A percentile compares a stretch with the other conserved stretches of the same genome.
These are phyloP conservation scores for Amanita rubescens DNA, from an alignment of 768 basidiomycete genomes.

Conservation along the genomic window DNA sequence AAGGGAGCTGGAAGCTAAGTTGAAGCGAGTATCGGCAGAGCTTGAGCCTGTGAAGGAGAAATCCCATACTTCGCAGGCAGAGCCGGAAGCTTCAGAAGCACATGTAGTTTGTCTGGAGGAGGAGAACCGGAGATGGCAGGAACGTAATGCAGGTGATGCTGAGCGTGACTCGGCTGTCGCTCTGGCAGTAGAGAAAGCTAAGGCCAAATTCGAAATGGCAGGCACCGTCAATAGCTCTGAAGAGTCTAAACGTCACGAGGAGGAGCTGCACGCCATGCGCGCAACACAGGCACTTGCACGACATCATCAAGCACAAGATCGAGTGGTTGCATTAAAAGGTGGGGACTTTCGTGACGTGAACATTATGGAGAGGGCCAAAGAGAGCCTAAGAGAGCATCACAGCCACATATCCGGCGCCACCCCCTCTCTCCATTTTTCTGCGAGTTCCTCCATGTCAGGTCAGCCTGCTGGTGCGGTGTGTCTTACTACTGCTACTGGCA, in stretches of 20 bases:
- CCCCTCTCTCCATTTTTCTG: too few species aligned
- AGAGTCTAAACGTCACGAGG: slow-evolving; percentile 46
- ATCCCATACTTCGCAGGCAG: slow-evolving; percentile 57
- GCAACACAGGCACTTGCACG: slow-evolving; percentile 58
- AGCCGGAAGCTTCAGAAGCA: slow-evolving; percentile 58
- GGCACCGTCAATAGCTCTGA: slow-evolving; percentile 17
- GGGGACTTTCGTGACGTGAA: too few species aligned
- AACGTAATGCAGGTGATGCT: slow-evolving; percentile 63
- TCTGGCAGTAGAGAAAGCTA: slow-evolving; percentile 45
- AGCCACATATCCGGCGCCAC: too few species aligned
- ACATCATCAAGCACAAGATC: slow-evolving; percentile 69
- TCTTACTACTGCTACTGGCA: background rate
- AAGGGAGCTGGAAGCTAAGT: slow-evolving; percentile 56
- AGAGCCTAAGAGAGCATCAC: too few species aligned
- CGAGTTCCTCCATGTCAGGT: too few species aligned
- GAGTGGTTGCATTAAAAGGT: slow-evolving; percentile 25
- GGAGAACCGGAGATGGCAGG: slow-evolving; percentile 79
- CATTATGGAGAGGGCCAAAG: too few species aligned
- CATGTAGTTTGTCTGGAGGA: slow-evolving; percentile 67
- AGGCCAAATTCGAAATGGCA: slow-evolving; percentile 31
- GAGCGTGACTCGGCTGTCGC: slow-evolving; percentile 36
- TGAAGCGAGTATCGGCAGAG: slow-evolving; percentile 50
- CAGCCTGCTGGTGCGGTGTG: too few species aligned
- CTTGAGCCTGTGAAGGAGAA: slow-evolving; percentile 73
- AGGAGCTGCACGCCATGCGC: slow-evolving; percentile 59